Evolutionary conservation across 805 yeast genomes (phyloP).

Genomic region (Lipomyces oligophaga): DNA sequence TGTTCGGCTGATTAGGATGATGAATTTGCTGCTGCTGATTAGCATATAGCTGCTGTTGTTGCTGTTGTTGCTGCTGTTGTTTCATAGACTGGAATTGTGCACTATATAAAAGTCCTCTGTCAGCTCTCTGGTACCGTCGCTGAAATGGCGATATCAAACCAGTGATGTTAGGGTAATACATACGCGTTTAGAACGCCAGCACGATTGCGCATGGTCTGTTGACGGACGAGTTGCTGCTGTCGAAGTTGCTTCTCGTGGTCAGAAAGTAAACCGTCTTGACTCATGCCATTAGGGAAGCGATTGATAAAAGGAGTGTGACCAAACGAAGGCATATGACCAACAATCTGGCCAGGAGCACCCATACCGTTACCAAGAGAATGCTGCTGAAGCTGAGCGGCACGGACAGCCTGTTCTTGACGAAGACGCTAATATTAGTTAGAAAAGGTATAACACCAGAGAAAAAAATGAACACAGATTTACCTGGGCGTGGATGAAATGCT

Average conservation of each 20-base stretch:
- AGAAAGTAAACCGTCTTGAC: constrained; percentile 24
- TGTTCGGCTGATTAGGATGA: constrained; percentile 8
- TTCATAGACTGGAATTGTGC: constrained; percentile 27
- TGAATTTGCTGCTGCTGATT: constrained; percentile 13
- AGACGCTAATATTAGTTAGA: constrained; percentile 40
- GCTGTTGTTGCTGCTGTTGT: constrained; percentile 30
- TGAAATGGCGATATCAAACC: no score
- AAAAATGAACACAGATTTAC: constrained; percentile 1
- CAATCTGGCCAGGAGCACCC: constrained; percentile 28
- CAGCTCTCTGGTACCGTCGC: no score
- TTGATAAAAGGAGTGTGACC: constrained; percentile 10
- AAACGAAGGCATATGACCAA: constrained; percentile 15
- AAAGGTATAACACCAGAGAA: background rate
- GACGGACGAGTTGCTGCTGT: constrained; percentile 31
- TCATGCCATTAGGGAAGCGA: constrained; percentile 19
- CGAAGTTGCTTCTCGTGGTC: constrained; percentile 33
- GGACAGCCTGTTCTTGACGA: constrained; percentile 43
- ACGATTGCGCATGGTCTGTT: constrained; percentile 33
- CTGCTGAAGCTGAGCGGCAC: constrained; percentile 40
- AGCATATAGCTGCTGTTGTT: constrained; percentile 20
- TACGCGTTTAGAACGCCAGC: constrained; percentile 21
- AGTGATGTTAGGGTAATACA: background rate
- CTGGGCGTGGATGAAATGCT: constrained; percentile 59
- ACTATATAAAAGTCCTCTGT: background rate
- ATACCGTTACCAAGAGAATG: constrained; percentile 30